Base-by-base conservation (phyloP, 306 rosid genomes). In the Fragaria ananassa region DNA sequence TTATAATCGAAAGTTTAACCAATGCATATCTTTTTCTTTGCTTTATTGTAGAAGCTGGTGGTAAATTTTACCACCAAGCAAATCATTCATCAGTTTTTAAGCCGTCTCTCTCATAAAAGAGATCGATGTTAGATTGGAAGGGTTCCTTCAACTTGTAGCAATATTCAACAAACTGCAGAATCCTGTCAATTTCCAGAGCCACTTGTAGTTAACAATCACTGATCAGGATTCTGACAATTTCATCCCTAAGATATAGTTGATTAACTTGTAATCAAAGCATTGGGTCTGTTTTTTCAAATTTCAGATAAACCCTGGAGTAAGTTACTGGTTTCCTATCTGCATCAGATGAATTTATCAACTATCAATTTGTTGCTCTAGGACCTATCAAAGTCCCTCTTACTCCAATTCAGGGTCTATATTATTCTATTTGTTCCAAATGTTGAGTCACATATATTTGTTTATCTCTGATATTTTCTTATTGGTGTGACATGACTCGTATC, bases 241-340 rank as follows among this genome's bases (percentile, higher is more conserved):
- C 49, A 50, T 64, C 56, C 72, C 68, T 47, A 37, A 49, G 35
- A 54, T 3, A 60, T 3, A 51, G 51, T 19, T 80, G 77, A 64
- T 82, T 85, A 75, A 39, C 85, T 82, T 82, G 65, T 57, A 82
- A 80, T 85, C 70, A 31, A 85, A 75, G 86, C 15, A 35, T 3
- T 10, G 27, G 54, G 12, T 39, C 60, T 57, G 18, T 19, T 23
- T 2, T 44, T 21, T 66, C 13, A 39, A 5, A 12, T 57, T 8
- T 57, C 41, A 18, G 27, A 11, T 19, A 8, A 74, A 15, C 37
- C 29, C 21, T 46, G 74, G 74, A 69, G 58, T 46, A 69, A 27
- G 0, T 47, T 47, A 10, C 74, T 70, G 74, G n/a, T 31, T 47
- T 31, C 15, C 61, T 14, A 63, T 31, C 23, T 31, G 44, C 68